Evolutionary conservation across 805 yeast genomes (phyloP), one percentile per base, ranked within the genome.

Genomic region (Zygosaccharomyces rouxii): DNA sequence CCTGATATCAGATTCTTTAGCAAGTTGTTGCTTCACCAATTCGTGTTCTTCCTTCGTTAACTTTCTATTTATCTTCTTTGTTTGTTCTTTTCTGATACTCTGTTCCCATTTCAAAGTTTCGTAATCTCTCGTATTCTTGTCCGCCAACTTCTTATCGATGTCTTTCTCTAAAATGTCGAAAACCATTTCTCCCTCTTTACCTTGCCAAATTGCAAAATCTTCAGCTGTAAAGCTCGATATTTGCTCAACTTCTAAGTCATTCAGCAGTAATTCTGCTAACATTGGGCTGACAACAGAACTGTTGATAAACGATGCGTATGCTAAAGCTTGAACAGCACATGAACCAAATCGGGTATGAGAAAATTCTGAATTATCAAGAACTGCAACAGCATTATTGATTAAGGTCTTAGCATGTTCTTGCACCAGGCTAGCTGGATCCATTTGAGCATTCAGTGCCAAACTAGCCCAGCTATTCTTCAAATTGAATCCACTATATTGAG

Each of bases 81-180:
- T 82, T 31, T 89, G 72, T 59, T 89, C 92, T 53, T 81, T 80
- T 58, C 92, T 80, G 28, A 94, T 77, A 44, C 78, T 78, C 56
- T 84, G 89, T 62, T 94, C 99, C 98, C 98, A 92, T 64, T 87
- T 81, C 50, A 78, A 70, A 2, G 90, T 85, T 58, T 85, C 95
- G 58, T 88, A 88, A 59, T 89, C 96, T 61, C 83, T 89, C 1
- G 87, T 71, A 62, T 87, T 87, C 63, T 86, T 87, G 60, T 80
- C 79, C 11, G 80, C 79, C 4, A 69, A 71, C 29, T 68, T 67
- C 28, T 71, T 70, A 11, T 71, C 68, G 59, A 72, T 76, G 47
- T 69, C 69, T 23, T 61, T 60, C 31, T 75, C 77, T 42, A 86
- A 65, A 4, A 86, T 80, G 59, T 87, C 81, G 16, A 81, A 67